Base-by-base conservation (phyloP, 2,329 filamentous ascomycete species). In the Scedosporium apiospermum region DNA sequence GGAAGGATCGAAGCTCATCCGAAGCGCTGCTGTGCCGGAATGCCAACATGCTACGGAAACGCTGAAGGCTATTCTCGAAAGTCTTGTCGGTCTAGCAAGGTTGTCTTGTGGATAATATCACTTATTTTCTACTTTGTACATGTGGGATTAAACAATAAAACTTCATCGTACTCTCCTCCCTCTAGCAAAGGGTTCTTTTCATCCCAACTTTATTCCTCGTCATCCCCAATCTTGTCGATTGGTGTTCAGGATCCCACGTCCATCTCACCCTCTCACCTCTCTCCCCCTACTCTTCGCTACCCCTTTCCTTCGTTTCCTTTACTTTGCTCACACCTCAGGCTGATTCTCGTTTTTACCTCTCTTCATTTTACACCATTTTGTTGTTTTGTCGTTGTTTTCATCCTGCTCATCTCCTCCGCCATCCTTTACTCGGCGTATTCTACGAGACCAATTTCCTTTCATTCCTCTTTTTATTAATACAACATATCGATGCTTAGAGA, bases 1-100 rank as follows among this genome's bases (percentile, higher is more conserved):
- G 51, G 51, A 7, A 55, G 51, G 51, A 55, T 55, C 51, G 51
- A 55, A 55, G 51, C 51, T 55, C 51, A 55, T 55, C 51, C 51
- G 51, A 55, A 55, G 51, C 18, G 18, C 21, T 23, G 12, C 51
- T 55, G 51, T 30, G 51, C 51, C 51, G 23, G 51, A 55, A 55
- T 55, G 21, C 12, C 23, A 55, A 23, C 51, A 27, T 55, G 51
- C 51, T 55, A 55, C 51, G 23, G 51, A 55, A 55, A 23, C 12
- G n/a, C 7, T 27, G 44, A 55, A 55, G 51, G 51, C 51, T 55
- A 55, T 55, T 55, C 18, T 55, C 51, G 23, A 38, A 12, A 55
- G 23, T 55, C 23, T 23, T 55, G 12, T 23, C 51, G 21, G 21
- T 55, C 18, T 49, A 18, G 10, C 21, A 18, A 55, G 5, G 18